Evolutionary conservation across 2,329 filamentous ascomycete genomes (phyloP).

Genomic region (Trichothecium roseum): DNA sequence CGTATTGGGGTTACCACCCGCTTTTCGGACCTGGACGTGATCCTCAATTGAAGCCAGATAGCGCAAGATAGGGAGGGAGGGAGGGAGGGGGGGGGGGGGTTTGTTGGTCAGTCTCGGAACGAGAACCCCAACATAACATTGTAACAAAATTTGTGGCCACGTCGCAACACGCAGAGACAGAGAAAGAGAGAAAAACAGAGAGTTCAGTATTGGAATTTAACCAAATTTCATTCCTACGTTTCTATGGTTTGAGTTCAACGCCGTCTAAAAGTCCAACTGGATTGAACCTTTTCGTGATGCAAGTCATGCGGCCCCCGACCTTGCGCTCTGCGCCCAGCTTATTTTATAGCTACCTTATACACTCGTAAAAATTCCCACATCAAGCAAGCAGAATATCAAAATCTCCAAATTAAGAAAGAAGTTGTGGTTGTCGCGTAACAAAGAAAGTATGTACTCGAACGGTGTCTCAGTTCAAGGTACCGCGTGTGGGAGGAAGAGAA

Average conservation of each 20-base stretch:
- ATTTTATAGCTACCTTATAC: slow-evolving; percentile 20
- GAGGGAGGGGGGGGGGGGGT: too few species aligned
- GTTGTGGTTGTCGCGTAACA: slow-evolving; percentile 12
- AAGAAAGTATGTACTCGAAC: slow-evolving; percentile 13
- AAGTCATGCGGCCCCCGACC: slow-evolving; percentile 19
- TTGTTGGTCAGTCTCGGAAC: too few species aligned
- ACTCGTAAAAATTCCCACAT: slow-evolving; percentile 13
- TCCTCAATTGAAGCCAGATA: too few species aligned
- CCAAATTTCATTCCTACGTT: slow-evolving; percentile 25
- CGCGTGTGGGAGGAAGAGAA: not conserved
- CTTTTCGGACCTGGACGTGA: too few species aligned
- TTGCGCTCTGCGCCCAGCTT: slow-evolving; percentile 26
- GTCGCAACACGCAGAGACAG: too few species aligned
- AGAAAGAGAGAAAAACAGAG: too few species aligned
- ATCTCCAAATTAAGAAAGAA: slow-evolving; percentile 18
- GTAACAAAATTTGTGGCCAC: too few species aligned
- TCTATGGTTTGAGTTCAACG: slow-evolving; percentile 23
- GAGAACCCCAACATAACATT: too few species aligned
- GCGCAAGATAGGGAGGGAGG: too few species aligned
- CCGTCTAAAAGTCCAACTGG: slow-evolving; percentile 27
- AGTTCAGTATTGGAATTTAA: too few species aligned
- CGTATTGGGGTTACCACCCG: too few species aligned
- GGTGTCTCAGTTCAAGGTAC: slow-evolving; percentile 8
- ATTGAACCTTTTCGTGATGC: slow-evolving; percentile 28
- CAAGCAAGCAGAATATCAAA: slow-evolving; percentile 18